A percentile compares a stretch with the other conserved stretches of the same genome.
These are phyloP conservation scores for Termitomyces sp. DNA, from an alignment of 768 basidiomycete genomes.

Conservation along the genomic window DNA sequence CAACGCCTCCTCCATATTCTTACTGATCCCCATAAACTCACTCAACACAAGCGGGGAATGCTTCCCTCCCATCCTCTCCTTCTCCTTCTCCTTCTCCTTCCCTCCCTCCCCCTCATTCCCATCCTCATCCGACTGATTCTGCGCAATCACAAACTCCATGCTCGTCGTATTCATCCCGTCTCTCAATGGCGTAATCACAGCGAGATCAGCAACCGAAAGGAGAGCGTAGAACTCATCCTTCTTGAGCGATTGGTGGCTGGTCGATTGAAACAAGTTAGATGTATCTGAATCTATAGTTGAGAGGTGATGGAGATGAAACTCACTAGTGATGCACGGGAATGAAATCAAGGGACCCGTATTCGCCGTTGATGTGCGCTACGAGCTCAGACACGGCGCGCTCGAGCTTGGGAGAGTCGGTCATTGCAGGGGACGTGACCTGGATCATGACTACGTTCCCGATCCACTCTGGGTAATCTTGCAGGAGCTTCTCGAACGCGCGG, in stretches of 20 bases:
- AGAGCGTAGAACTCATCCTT: conserved; percentile 98
- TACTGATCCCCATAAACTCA: conserved; percentile 97
- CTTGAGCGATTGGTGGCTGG: conserved; percentile 93
- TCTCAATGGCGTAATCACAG: conserved; percentile 90
- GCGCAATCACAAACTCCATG: conserved; percentile 97
- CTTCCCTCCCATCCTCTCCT: conserved; percentile 29
- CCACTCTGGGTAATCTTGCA: conserved; percentile 95
- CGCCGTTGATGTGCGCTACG: conserved; percentile 93
- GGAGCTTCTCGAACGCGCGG: conserved; percentile 91
- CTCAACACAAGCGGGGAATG: conserved; percentile 87
- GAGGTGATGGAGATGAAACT: conserved; percentile 33
- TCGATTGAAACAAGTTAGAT: not conserved
- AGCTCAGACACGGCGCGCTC: conserved; percentile 93
- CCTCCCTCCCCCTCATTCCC: not conserved
- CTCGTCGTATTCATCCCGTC: conserved; percentile 99
- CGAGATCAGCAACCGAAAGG: conserved; percentile 89
- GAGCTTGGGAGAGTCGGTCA: conserved; percentile 90
- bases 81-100: too few species aligned
- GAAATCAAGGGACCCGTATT: conserved; percentile 92
- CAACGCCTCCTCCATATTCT: conserved; percentile 85
- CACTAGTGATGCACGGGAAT: conserved; percentile 98
- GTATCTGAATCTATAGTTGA: too few species aligned
- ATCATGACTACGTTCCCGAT: conserved; percentile 84
- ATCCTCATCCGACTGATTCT: conserved; percentile 56
- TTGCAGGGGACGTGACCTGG: conserved; percentile 91